Percentiles rank a stretch among this genome's conserved stretches.
These are phyloP conservation scores for Reutealis trisperma DNA, from an alignment of 345 rosid genomes.

Conservation along the genomic window DNA sequence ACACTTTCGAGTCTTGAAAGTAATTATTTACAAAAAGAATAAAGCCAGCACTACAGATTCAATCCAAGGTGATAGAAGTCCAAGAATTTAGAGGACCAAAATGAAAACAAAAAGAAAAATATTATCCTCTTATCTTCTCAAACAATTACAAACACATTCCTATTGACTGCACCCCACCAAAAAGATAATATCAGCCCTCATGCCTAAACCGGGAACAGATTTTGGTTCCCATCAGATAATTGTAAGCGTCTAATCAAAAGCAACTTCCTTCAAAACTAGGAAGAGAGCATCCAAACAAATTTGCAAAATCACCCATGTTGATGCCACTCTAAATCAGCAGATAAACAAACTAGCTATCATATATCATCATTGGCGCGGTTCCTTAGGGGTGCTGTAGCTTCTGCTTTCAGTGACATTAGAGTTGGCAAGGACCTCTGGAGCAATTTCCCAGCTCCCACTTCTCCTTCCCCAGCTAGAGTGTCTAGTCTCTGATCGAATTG, in stretches of 20 bases:
- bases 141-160: constrained; percentile 41
- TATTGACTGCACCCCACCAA: constrained; percentile 10
- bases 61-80: constrained; percentile 19
- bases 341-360: constrained; percentile 19
- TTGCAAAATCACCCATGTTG: constrained; percentile 8
- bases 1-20: neutral
- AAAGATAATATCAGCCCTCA: constrained; percentile 18
- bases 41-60: constrained; percentile 35
- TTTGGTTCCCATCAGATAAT: constrained; percentile 18
- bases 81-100: constrained; percentile 17
- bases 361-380: constrained; percentile 32
- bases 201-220: constrained; percentile 23
- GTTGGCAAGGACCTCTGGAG: constrained; percentile 51
- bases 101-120: constrained; percentile 8
- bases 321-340: constrained; percentile 14
- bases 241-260: constrained; percentile 15
- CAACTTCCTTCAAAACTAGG: constrained; percentile 20
- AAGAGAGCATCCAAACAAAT: constrained; percentile 20
- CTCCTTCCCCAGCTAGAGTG: constrained; percentile 83
- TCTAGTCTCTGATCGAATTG: constrained; percentile 64
- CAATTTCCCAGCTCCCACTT: constrained; percentile 80
- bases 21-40: constrained; percentile 43
- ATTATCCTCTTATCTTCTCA: constrained; percentile 30
- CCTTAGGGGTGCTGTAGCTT: constrained; percentile 50
- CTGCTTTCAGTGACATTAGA: constrained; percentile 54